These are phyloP conservation scores for Mollisiaceae sp. DNA, from an alignment of 2,329 filamentous ascomycete species.

Conservation along the genomic window DNA sequence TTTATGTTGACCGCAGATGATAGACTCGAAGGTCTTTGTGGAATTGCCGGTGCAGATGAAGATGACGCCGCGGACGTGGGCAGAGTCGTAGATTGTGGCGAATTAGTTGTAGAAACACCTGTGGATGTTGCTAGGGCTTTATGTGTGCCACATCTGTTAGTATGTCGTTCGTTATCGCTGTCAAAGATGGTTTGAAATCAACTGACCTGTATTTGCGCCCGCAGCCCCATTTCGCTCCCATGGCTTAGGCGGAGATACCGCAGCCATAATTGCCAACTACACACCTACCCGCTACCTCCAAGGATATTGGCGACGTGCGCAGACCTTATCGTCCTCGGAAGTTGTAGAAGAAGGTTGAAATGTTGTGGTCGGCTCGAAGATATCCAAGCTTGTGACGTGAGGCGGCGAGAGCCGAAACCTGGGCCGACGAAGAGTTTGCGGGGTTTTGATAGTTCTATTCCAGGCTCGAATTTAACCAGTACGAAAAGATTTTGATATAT, in stretches of 20 bases:
- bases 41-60: conserved; percentile 68
- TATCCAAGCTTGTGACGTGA: conserved; percentile 23
- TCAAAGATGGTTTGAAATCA: conserved; percentile 17
- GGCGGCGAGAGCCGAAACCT: conserved; percentile 14
- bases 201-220: conserved; percentile 40
- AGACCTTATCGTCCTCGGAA: conserved; percentile 26
- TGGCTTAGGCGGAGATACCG: conserved; percentile 91
- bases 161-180: neutral
- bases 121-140: conserved; percentile 33
- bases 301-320: conserved; percentile 15
- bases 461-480: neutral
- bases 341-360: conserved; percentile 7
- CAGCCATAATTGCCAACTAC: conserved; percentile 42
- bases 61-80: conserved; percentile 44
- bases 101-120: conserved; percentile 46
- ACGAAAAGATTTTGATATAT: neutral
- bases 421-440: conserved; percentile 17
- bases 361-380: neutral
- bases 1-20: conserved; percentile 84
- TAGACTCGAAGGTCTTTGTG: conserved; percentile 80
- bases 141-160: neutral
- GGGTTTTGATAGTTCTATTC: conserved; percentile 13
- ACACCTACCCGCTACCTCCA: conserved; percentile 17
- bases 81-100: conserved; percentile 49
- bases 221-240: conserved; percentile 76